phyloP scores from a whole-genome alignment of 2,329 filamentous ascomycete genomes.

The Epicoccum nigrum region DNA sequence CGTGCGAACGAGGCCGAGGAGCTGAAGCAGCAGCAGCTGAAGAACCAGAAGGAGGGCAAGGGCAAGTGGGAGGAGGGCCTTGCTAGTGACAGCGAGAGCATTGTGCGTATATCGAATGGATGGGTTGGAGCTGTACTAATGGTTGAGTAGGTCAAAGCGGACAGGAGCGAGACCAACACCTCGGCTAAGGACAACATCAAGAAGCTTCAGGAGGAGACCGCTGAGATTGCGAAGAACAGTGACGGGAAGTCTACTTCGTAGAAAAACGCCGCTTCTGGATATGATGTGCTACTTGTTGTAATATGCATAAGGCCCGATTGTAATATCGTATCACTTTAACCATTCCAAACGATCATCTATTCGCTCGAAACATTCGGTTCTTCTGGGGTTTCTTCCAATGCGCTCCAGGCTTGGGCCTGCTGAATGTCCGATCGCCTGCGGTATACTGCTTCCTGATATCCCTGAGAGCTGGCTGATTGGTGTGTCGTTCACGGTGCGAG shows the following conservation, averaged over 20 bases:
- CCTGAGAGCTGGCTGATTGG: too few species aligned
- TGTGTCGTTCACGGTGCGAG: too few species aligned
- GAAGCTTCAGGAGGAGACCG: constrained; percentile 55
- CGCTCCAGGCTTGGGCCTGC: too few species aligned
- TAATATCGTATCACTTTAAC: too few species aligned
- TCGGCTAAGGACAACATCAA: constrained; percentile 50
- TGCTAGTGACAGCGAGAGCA: constrained; percentile 52
- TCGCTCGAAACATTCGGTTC: too few species aligned
- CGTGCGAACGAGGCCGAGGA: constrained; percentile 50
- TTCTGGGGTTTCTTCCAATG: too few species aligned
- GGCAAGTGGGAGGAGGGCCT: constrained; percentile 53
- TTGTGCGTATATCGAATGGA: constrained; percentile 30
- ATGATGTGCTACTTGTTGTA: too few species aligned
- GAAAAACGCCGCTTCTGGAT: background rate
- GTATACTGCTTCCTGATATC: too few species aligned
- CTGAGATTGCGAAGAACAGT: constrained; percentile 44
- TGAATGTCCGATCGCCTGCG: too few species aligned
- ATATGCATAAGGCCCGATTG: too few species aligned
- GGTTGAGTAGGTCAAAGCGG: constrained; percentile 49
- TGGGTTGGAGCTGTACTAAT: background rate
- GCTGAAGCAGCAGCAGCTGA: constrained; percentile 52
- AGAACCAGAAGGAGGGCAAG: constrained; percentile 53
- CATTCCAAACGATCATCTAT: too few species aligned
- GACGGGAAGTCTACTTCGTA: too few species aligned
- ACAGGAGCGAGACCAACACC: constrained; percentile 50